Evolutionary conservation across 176 grass and related monocot species (phyloP).

Genomic region (Triticum dicoccoides): DNA sequence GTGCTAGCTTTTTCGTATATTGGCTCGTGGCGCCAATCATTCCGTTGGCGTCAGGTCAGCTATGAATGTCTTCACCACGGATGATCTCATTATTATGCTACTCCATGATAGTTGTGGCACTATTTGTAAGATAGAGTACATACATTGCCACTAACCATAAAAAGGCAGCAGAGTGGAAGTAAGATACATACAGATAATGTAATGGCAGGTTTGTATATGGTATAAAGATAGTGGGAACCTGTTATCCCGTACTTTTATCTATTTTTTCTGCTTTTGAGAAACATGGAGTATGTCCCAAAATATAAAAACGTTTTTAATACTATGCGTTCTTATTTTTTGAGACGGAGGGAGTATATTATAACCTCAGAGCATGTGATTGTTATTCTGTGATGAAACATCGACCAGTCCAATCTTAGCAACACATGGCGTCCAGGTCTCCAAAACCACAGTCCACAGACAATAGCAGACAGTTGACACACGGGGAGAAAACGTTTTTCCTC

Average conservation of each 20-base stretch:
- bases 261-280: background rate
- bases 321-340: no score
- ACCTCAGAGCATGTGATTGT: background rate
- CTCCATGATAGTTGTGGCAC: background rate
- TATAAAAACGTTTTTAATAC: no score
- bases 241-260: background rate
- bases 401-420: background rate
- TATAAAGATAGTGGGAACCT: background rate
- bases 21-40: background rate
- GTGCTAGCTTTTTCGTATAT: background rate
- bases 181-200: background rate
- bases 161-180: no score
- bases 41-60: background rate
- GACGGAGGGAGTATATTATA: background rate
- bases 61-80: background rate
- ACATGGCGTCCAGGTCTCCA: background rate
- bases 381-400: background rate
- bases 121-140: background rate
- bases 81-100: background rate
- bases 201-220: background rate
- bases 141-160: no score
- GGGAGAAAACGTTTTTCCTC: background rate
- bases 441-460: background rate
- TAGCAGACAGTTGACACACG: background rate
- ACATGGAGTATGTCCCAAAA: no score